A percentile compares a stretch with the other conserved stretches of the same genome.
Evolutionary conservation across 176 grass and related monocot species (phyloP).

Genomic region (Aegilops sharonensis): DNA sequence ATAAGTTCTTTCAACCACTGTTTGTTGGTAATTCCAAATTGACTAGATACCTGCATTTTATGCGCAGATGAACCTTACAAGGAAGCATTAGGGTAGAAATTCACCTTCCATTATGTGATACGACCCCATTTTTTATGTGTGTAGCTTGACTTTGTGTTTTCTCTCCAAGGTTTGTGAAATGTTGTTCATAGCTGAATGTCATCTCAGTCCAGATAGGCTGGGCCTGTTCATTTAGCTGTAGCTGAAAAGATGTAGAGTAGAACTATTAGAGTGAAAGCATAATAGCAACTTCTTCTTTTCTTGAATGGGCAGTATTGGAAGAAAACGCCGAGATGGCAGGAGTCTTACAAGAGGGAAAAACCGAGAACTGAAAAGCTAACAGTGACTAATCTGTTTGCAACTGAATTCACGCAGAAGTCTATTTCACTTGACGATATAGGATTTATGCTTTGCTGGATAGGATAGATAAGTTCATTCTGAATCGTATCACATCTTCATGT

Average conservation of each 20-base stretch:
- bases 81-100: slow-evolving; percentile 18
- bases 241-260: slow-evolving; percentile 51
- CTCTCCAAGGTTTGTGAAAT: slow-evolving; percentile 48
- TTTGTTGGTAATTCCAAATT: slow-evolving; percentile 6
- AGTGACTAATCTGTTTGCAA: not conserved
- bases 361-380: not conserved
- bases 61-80: not conserved
- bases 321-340: not conserved
- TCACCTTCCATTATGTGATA: slow-evolving; percentile 76
- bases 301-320: not conserved
- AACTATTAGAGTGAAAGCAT: slow-evolving; percentile 8
- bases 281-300: not conserved
- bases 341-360: not conserved
- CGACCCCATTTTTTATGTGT: slow-evolving; percentile 56
- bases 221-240: slow-evolving; percentile 94
- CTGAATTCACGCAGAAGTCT: not conserved
- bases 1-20: slow-evolving; percentile 28
- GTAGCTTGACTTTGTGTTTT: slow-evolving; percentile 38
- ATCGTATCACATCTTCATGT: not conserved
- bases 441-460: not conserved
- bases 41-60: not conserved
- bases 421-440: not conserved
- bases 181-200: slow-evolving; percentile 45
- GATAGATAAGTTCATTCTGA: not conserved
- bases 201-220: slow-evolving; percentile 93